Evolutionary conservation across 768 basidiomycete species (phyloP).

Genomic region (Bullera alba): DNA sequence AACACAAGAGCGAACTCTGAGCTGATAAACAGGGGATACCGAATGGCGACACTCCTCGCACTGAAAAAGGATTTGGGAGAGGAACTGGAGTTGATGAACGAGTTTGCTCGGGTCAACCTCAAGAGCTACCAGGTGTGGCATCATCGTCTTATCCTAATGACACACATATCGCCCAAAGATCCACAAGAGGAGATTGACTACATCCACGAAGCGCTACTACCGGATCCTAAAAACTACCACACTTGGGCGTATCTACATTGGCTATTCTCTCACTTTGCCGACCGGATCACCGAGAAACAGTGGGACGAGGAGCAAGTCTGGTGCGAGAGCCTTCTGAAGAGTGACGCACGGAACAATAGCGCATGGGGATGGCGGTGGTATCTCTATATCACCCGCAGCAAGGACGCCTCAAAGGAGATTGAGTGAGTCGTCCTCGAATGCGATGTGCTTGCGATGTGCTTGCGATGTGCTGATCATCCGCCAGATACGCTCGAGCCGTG

Average conservation of each 20-base stretch:
- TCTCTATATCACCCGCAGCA: conserved; percentile 66
- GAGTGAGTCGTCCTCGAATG: conserved; percentile 62
- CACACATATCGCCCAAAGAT: conserved; percentile 41
- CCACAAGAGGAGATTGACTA: conserved; percentile 63
- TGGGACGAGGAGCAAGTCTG: conserved; percentile 40
- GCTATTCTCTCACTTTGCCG: conserved; percentile 70
- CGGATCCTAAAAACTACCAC: conserved; percentile 94
- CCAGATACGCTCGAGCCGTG: conserved; percentile 71
- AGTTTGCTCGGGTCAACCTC: conserved; percentile 69
- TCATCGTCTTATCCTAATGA: conserved; percentile 49
- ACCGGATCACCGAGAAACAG: conserved; percentile 24
- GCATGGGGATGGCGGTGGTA: conserved; percentile 92
- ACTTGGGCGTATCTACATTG: conserved; percentile 98
- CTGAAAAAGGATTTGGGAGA: conserved; percentile 61
- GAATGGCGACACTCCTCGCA: conserved; percentile 74
- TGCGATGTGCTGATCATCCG: neutral
- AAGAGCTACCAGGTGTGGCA: conserved; percentile 98
- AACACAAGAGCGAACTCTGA: conserved; percentile 2
- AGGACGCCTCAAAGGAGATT: conserved; percentile 62
- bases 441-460: too few species aligned
- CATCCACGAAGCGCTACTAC: conserved; percentile 62
- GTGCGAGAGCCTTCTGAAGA: conserved; percentile 46
- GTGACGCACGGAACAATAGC: conserved; percentile 88
- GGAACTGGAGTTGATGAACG: conserved; percentile 81
- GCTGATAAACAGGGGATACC: conserved; percentile 68